A percentile compares a stretch with the other conserved stretches of the same genome.
These are phyloP conservation scores for Colletotrichum limetticola DNA, from an alignment of 2,329 filamentous ascomycete genomes.

Conservation along the genomic window DNA sequence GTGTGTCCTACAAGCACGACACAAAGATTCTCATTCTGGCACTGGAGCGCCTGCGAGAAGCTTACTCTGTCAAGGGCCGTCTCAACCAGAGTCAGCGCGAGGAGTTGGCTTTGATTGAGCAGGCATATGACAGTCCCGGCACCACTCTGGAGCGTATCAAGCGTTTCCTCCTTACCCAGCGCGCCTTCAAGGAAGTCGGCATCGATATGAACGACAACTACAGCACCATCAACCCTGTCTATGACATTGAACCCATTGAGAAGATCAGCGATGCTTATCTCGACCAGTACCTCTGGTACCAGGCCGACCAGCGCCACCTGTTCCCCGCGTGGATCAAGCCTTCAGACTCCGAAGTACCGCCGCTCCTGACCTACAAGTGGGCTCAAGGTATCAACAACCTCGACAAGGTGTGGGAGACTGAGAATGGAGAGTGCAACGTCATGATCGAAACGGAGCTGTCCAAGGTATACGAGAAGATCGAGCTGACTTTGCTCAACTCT, in stretches of 20 bases:
- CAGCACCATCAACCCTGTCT: conserved; percentile 98
- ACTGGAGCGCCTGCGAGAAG: conserved; percentile 90
- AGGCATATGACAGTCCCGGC: conserved; percentile 97
- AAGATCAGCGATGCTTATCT: conserved; percentile 99
- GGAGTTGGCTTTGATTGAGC: conserved; percentile 95
- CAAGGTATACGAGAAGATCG: conserved; percentile 99
- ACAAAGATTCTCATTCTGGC: conserved; percentile 98
- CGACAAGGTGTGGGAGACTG: conserved; percentile 92
- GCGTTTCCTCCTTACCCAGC: conserved; percentile 93
- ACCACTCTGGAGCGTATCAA: conserved; percentile 97
- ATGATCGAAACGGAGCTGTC: conserved; percentile 98
- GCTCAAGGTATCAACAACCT: conserved; percentile 99
- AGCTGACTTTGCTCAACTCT: conserved; percentile 93
- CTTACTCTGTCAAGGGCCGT: conserved; percentile 96
- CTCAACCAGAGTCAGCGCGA: conserved; percentile 98
- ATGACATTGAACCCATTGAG: conserved; percentile 98
- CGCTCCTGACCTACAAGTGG: conserved; percentile 97
- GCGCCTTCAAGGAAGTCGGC: conserved; percentile 98
- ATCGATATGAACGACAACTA: conserved; percentile 99
- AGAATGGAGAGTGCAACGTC: conserved; percentile 96
- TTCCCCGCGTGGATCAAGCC: conserved; percentile 99
- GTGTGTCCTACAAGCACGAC: conserved; percentile 99
- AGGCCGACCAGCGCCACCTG: conserved; percentile 94
- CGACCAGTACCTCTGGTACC: conserved; percentile 99
- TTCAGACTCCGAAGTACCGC: conserved; percentile 96